A percentile compares a stretch with the other conserved stretches of the same genome.
Evolutionary conservation across 352 stramenopile species (phyloP).

Genomic region (Globisporangium okanoganense): DNA sequence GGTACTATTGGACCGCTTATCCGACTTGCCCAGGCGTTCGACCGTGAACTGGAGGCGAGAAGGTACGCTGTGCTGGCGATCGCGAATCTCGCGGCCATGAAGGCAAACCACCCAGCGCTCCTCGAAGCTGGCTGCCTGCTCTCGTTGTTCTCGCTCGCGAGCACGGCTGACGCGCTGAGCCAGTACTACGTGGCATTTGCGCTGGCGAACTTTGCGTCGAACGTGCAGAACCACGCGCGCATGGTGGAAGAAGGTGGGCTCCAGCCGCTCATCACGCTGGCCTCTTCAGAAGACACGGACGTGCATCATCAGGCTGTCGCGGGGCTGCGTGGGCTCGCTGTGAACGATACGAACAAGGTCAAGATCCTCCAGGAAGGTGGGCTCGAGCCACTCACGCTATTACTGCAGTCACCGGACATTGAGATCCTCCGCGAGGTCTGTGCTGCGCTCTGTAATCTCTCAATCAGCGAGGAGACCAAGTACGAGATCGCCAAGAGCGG

Average conservation of each 20-base stretch:
- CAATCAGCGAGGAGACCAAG: constrained; percentile 95
- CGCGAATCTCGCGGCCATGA: constrained; percentile 94
- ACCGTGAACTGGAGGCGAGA: constrained; percentile 91
- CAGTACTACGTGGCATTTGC: constrained; percentile 95
- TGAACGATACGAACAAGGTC: constrained; percentile 90
- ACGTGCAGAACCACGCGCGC: constrained; percentile 87
- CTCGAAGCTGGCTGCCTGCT: constrained; percentile 90
- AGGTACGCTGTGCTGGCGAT: constrained; percentile 93
- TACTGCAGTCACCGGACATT: constrained; percentile 88
- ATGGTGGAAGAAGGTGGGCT: constrained; percentile 95
- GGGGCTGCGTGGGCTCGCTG: constrained; percentile 90
- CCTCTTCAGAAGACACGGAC: constrained; percentile 87
- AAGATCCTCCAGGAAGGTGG: constrained; percentile 97
- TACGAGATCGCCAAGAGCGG: constrained; percentile 96
- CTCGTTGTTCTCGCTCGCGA: constrained; percentile 92
- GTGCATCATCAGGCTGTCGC: constrained; percentile 94
- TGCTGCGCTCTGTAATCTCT: constrained; percentile 94
- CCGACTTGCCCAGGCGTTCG: constrained; percentile 76
- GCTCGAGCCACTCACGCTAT: constrained; percentile 89
- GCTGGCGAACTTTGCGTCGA: constrained; percentile 94
- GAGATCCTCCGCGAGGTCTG: constrained; percentile 94
- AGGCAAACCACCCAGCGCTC: constrained; percentile 92
- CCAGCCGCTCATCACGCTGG: constrained; percentile 94
- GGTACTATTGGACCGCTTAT: constrained; percentile 92
- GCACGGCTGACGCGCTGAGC: constrained; percentile 89